Percentiles rank a stretch among this genome's conserved stretches.
phyloP scores from a whole-genome alignment of 78 protist species.

The Pelomyxa schiedti region DNA sequence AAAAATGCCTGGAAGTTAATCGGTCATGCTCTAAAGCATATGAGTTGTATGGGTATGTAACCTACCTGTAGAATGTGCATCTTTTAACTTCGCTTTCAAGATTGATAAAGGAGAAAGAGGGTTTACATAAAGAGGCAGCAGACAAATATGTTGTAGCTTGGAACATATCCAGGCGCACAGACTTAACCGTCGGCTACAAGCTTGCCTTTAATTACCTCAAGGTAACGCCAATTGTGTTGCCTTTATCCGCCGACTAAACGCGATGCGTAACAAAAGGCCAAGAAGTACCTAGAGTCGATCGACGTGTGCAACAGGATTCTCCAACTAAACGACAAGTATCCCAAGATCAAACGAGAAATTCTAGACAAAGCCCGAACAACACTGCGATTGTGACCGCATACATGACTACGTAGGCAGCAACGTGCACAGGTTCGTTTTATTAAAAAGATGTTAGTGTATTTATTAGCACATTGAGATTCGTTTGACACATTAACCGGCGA shows the following conservation, averaged over 20 bases:
- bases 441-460: no score
- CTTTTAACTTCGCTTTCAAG: no score
- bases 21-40: conserved; percentile 44
- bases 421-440: no score
- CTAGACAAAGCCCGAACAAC: conserved; percentile 44
- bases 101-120: conserved; percentile 61
- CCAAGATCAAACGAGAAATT: conserved; percentile 43
- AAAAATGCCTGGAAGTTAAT: conserved; percentile 18
- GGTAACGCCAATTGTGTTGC: no score
- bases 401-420: no score
- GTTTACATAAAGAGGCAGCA: conserved; percentile 44
- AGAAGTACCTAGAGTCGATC: conserved; percentile 55
- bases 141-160: conserved; percentile 60
- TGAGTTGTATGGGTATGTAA: conserved; percentile 58
- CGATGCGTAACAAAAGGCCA: conserved; percentile 54
- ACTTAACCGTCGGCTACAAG: conserved; percentile 54
- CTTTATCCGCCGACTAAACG: no score
- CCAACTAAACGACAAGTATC: conserved; percentile 20
- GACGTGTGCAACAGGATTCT: conserved; percentile 60
- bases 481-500: no score
- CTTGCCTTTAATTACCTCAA: conserved; percentile 67
- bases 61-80: no score
- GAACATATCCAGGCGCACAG: conserved; percentile 14
- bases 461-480: no score
- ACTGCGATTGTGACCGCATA: neutral